These are phyloP conservation scores for Flaveria ramosissima DNA, from an alignment of 129 eudicot species.

Conservation along the genomic window DNA sequence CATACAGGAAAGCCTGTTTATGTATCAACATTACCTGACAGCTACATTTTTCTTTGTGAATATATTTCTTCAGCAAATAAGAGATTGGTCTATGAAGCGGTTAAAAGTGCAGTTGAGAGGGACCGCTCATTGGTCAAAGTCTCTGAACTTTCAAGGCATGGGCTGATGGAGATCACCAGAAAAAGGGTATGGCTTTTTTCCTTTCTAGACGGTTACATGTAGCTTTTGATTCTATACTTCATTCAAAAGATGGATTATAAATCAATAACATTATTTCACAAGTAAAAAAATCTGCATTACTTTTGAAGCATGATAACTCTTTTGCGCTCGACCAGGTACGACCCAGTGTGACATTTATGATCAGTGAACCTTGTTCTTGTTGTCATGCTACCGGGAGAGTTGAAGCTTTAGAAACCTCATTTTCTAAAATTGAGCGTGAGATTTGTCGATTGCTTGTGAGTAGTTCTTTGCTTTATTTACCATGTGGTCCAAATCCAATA, in stretches of 20 bases:
- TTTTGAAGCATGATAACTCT: neutral
- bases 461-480: conserved; percentile 6
- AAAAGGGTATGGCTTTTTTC: conserved; percentile 63
- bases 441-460: conserved; percentile 90
- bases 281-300: neutral
- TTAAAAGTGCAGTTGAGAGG: conserved; percentile 81
- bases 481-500: neutral
- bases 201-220: neutral
- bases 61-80: conserved; percentile 64
- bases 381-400: conserved; percentile 98
- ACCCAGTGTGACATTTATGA: conserved; percentile 92
- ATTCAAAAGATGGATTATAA: neutral
- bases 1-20: conserved; percentile 18
- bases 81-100: conserved; percentile 82
- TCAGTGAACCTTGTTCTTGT: conserved; percentile 89
- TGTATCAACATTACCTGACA: conserved; percentile 26
- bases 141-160: conserved; percentile 85
- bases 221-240: conserved; percentile 1
- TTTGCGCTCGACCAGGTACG: conserved; percentile 66
- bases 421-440: conserved; percentile 89
- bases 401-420: conserved; percentile 94
- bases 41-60: neutral
- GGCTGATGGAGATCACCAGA: conserved; percentile 95
- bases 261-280: neutral
- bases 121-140: conserved; percentile 88